Evolutionary conservation across 1,284 basidiomycete species (phyloP), one percentile per base, ranked within the genome.

Genomic region (Leccinum insolens): DNA sequence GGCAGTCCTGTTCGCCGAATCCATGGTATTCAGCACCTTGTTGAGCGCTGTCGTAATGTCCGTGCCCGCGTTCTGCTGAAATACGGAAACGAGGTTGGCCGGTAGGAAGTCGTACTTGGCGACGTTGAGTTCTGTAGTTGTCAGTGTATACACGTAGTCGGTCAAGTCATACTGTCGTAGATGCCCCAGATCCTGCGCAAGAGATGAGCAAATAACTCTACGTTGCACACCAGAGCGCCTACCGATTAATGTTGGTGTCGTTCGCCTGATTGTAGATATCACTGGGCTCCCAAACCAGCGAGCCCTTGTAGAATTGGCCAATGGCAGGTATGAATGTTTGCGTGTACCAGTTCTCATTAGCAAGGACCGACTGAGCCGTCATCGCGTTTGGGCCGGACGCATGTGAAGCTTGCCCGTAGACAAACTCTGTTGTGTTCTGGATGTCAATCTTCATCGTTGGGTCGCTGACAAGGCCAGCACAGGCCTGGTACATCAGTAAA

Each of bases 161-260:
- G 94, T 92, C 55, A 99, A 80, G 76, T 99, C 97, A 79, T 93
- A 99, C 82, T 81, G 6, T 94, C 80, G 79, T 91, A 94, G 58
- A 94, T 86, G 1, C 84, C 95, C 95, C 96, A 96, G 67, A 88
- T 85, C 72, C 94, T 94, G 70, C 12, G 73, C 57, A 22, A 60
- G 9, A 65, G 68, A 71, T 34, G 4, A 76, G 52, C 39, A 52
- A 22, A 52, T 22, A 52, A 52, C 20, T 22, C 2, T 22, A 65
- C 41, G 9, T 7, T 7, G n/a, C 12, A 31, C 44, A 41, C 15
- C 15, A 22, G 17, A 74, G 79, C 70, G 71, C 3, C 68, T 72
- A 91, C 90, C 86, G 86, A 39, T 82, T 75, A 67, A 82, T 83
- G 70, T 81, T 77, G 4, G 81, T 71, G 71, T 90, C 85, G 28